Evolutionary conservation across 2,329 filamentous ascomycete genomes (phyloP).

Genomic region (Cladobotryum protrusum): DNA sequence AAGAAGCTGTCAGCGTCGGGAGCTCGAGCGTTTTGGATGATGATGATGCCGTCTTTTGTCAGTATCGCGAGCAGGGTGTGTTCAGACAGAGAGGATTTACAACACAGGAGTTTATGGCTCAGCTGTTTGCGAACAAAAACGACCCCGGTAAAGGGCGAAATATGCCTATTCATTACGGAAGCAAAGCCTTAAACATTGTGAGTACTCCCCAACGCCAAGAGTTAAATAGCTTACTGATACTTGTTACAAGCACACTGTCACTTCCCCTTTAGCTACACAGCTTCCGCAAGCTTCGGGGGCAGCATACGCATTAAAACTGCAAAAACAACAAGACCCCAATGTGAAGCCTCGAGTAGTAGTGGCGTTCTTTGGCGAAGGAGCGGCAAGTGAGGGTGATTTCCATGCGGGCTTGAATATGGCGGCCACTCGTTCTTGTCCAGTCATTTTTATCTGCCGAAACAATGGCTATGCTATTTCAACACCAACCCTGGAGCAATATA

Average conservation of each 20-base stretch:
- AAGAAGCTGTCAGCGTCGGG: constrained; percentile 90
- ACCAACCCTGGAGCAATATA: constrained; percentile 83
- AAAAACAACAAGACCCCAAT: constrained; percentile 65
- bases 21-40: constrained; percentile 76
- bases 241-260: constrained; percentile 62
- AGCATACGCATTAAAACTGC: constrained; percentile 81
- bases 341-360: constrained; percentile 63
- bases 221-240: constrained; percentile 8
- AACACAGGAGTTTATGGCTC: constrained; percentile 86
- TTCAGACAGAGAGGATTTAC: constrained; percentile 86
- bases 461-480: constrained; percentile 91
- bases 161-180: constrained; percentile 97
- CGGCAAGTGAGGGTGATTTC: constrained; percentile 86
- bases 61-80: constrained; percentile 90
- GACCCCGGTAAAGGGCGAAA: constrained; percentile 80
- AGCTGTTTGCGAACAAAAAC: constrained; percentile 81
- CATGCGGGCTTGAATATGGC: constrained; percentile 88
- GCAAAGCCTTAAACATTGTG: constrained; percentile 75
- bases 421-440: constrained; percentile 78
- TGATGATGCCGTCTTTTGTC: constrained; percentile 87
- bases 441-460: constrained; percentile 86
- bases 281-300: constrained; percentile 83
- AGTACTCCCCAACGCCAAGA: constrained; percentile 23
- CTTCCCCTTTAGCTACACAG: constrained; percentile 80
- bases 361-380: constrained; percentile 87